Base-by-base conservation (phyloP, 495 filamentous ascomycete genomes). In the Aspergillus carlsbadensis region DNA sequence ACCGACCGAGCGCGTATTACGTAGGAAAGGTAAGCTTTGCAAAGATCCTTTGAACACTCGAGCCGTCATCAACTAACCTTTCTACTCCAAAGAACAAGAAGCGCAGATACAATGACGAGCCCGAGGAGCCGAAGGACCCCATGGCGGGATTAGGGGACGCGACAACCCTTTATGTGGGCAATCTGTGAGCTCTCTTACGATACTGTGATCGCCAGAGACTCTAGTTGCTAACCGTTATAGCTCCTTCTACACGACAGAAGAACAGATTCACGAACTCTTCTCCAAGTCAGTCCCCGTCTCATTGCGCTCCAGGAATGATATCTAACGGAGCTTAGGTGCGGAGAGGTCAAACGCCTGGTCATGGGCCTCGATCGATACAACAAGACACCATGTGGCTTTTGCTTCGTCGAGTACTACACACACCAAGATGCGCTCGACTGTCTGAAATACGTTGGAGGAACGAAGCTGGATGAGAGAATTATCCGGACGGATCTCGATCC, bases 161-260 rank as follows among this genome's bases (percentile, higher is more conserved):
- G 37, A 89, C 94, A 10, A 98, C 94, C 5, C 89, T 98, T 65
- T 98, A 98, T 60, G 92, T 98, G 36, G 94, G 94, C 46, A 98
- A 98, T 69, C 79, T 98, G 91, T 96, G 80, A 60, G 90, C 76
- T 54, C 2, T 13, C 17, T 21, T 36, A 14, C 14, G 14, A 21
- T 47, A 29, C 22, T 5, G 29, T 10, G 34, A 10, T 37, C 14
- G 29, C 17, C 15, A 14, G 10, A 21, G 10, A 41, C 6, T 14
- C 17, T 36, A 35, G 4, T 41, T 44, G 62, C 76, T 83, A 45
- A 82, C 60, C 17, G 36, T 15, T 21, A 15, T 58, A 97, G 92
- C 56, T 98, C 94, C n/a, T 98, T 98, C 75, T 98, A 96, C 79
- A 98, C 94, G 10, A 98, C 94, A 41, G 94, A 98, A 70, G 94